Base-by-base conservation (phyloP, 148 eudicot species). In the Dianthus caryophyllus region DNA sequence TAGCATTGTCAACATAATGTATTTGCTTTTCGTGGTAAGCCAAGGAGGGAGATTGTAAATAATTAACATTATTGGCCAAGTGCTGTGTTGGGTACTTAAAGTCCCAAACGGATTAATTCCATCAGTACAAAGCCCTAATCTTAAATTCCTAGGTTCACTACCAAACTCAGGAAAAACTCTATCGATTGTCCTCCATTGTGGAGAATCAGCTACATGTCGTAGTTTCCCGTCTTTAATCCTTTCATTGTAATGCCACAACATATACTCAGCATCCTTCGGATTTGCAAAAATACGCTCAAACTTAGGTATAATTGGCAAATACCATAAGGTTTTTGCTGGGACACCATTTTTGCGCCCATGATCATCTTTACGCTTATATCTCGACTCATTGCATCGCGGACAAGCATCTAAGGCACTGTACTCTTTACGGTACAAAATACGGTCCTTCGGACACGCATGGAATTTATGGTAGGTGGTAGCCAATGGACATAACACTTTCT, bases 71-170 rank as follows among this genome's bases (percentile, higher is more conserved):
- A n/a, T n/a, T n/a, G n/a, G n/a, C n/a, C n/a, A n/a, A n/a, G n/a
- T n/a, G n/a, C n/a, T n/a, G n/a, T n/a, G n/a, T n/a, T 55, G 59
- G 29, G 26, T 55, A 24, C 59, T 25, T 20, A 20, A 9, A 6
- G 59, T 25, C 2, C 59, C 59, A 55, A 55, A 55, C 9, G 59
- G 59, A 25, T 55, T 55, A 21, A 55, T 55, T 29, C 59, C 59
- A 55, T 55, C 59, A 24, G 59, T 55, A 16, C 59, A 55, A 20
- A 55, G 59, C 6, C 30, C 59, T 6, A 55, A 15, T 15, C 59
- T 55, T 21, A 55, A 55, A 26, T 18, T 5, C 12, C 12, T 11
- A 11, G 12, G n/a, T n/a, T n/a, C n/a, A n/a, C n/a, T n/a, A n/a
- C n/a, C n/a, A n/a, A n/a, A n/a, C n/a, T n/a, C n/a, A 11, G 53